phyloP scores from a whole-genome alignment of 2,329 filamentous ascomycete genomes.

The Clonostachys byssicola region DNA sequence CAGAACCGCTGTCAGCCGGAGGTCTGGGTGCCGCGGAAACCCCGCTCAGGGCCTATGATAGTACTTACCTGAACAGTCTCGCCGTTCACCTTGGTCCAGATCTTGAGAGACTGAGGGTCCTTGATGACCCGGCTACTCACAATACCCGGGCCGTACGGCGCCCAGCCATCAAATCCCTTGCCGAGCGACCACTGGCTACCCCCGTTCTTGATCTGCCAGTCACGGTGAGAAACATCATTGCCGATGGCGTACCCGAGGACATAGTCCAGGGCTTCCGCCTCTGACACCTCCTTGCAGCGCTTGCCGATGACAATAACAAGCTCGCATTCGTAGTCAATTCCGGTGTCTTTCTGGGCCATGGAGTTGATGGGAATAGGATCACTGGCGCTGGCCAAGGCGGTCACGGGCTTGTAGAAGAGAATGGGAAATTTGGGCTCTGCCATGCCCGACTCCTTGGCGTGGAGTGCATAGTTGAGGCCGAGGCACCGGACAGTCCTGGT shows the following conservation, averaged over 20 bases:
- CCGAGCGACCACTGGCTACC: conserved; percentile 68
- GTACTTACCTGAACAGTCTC: conserved; percentile 42
- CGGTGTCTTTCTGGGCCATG: conserved; percentile 61
- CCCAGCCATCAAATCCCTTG: conserved; percentile 75
- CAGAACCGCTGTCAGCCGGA: neutral
- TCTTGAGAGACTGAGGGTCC: conserved; percentile 52
- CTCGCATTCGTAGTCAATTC: conserved; percentile 78
- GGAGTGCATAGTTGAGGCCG: conserved; percentile 68
- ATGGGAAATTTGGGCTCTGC: conserved; percentile 68
- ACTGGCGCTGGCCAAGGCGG: conserved; percentile 58
- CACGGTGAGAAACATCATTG: conserved; percentile 77
- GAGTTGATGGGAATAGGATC: conserved; percentile 63
- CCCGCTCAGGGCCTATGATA: neutral
- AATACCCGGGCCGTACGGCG: conserved; percentile 69
- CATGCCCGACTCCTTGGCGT: conserved; percentile 66
- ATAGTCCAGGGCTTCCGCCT: conserved; percentile 62
- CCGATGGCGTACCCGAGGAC: conserved; percentile 73
- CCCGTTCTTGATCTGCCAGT: conserved; percentile 68
- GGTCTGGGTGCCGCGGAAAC: neutral
- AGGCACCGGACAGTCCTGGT: conserved; percentile 65
- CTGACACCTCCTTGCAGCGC: conserved; percentile 59
- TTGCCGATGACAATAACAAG: conserved; percentile 71
- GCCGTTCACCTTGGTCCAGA: conserved; percentile 57
- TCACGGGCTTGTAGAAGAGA: conserved; percentile 62
- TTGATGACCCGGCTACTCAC: conserved; percentile 51